Base-by-base conservation (phyloP, 2,329 filamentous ascomycete species). In the Fusarium bactridioides region DNA sequence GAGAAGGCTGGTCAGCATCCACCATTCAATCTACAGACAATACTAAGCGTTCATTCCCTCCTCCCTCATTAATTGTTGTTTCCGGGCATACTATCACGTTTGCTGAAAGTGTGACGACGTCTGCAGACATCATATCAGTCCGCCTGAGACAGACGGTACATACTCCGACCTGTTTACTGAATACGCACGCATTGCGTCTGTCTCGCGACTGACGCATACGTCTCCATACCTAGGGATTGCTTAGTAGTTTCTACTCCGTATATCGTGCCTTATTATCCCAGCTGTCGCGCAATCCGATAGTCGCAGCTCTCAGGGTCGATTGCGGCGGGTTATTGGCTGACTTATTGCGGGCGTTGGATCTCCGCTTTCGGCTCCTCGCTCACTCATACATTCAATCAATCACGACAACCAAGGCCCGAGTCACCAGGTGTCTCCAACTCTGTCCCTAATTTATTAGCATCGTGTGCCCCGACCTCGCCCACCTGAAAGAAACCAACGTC, bases 311-410 rank as follows among this genome's bases (percentile, higher is more conserved):
- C 70, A 68, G 54, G 33, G 31, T 74, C 64, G 73, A 77, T 77
- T 76, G 72, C 72, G 53, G 54, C 61, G 51, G 51, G 60, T 67
- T 55, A 77, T 77, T 77, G 74, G 75, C 61, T 67, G 58, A 51
- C 55, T 64, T 57, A 37, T 59, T 72, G 64, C 74, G 66, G 64
- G 63, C 74, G 70, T 68, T 67, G 57, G 64, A 73, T 61, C 75
- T 77, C 76, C 76, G 76, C 64, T 77, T 77, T 77, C 76, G 76
- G 76, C 70, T 76, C 51, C 71, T 77, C 70, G 66, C 74, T 75
- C 75, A 67, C 61, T 73, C 70, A 67, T 43, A 60, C 50, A 41
- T 48, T 67, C 47, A 65, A 73, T 76, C 68, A 70, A 68, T 76
- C 72, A 70, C 67, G 74, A 76, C 64, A 64, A 76, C 64, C 64